Conservation (phyloP, 1,284 basidiomycete species). For the Fomitiporia mediterranea region DNA sequence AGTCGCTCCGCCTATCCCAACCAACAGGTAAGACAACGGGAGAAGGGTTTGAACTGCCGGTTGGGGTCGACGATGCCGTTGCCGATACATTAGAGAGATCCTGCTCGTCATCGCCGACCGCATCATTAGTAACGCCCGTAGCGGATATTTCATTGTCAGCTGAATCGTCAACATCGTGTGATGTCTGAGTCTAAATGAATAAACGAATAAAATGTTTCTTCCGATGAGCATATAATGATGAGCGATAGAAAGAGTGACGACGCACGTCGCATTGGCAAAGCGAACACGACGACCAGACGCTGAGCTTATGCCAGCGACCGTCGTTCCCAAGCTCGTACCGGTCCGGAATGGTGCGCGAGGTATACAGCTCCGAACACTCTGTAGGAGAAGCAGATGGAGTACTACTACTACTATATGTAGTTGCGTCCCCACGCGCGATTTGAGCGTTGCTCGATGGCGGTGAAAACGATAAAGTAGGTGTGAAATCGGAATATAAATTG, state of each 20-base stretch:
- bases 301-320: constrained; percentile 55
- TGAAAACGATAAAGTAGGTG: no score
- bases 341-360: constrained; percentile 41
- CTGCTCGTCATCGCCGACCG: constrained; percentile 3
- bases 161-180: constrained; percentile 11
- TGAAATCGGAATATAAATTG: no score
- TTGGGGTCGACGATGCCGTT: background rate
- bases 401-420: no score
- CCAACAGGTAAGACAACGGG: constrained; percentile 46
- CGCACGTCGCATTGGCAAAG: constrained; percentile 40
- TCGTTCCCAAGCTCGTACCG: constrained; percentile 53
- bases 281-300: constrained; percentile 57
- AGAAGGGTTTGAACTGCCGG: background rate
- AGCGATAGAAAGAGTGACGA: no score
- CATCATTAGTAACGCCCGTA: background rate
- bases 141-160: background rate
- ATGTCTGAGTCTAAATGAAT: constrained; percentile 13
- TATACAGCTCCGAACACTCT: background rate
- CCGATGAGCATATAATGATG: no score
- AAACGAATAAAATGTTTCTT: background rate
- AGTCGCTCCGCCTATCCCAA: constrained; percentile 37
- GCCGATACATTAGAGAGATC: background rate
- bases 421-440: no score
- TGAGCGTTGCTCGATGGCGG: no score
- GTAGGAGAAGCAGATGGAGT: background rate